Evolutionary conservation across 148 eudicot genomes (phyloP).

Genomic region (Vaccinium vitisidaea): DNA sequence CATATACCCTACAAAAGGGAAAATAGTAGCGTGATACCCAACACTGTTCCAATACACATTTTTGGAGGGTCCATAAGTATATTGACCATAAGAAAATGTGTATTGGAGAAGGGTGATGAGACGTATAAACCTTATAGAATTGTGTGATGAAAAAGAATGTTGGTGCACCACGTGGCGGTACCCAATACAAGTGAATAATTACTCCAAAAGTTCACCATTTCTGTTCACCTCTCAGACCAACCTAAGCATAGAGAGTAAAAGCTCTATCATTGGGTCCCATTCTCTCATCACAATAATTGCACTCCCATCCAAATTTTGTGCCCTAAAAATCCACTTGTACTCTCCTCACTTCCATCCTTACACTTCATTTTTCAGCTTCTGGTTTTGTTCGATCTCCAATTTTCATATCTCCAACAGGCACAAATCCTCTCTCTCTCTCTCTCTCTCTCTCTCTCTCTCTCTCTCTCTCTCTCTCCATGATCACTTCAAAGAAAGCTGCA

Average conservation of each 20-base stretch:
- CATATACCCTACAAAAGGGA: neutral
- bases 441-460: too few relatives aligned
- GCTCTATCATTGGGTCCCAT: neutral
- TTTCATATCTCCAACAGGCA: neutral
- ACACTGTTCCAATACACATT: too few relatives aligned
- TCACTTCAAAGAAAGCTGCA: slow-evolving; percentile 33
- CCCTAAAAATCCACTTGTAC: slow-evolving; percentile 17
- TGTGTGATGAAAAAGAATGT: too few relatives aligned
- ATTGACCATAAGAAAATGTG: too few relatives aligned
- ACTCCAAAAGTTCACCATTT: neutral
- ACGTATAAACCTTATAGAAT: too few relatives aligned
- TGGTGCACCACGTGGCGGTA: too few relatives aligned
- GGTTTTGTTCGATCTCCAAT: neutral
- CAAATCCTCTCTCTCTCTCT: too few relatives aligned
- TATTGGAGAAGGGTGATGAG: too few relatives aligned
- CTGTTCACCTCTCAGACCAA: neutral
- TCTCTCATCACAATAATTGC: neutral
- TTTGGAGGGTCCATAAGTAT: too few relatives aligned
- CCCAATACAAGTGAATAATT: neutral
- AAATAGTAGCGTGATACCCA: too few relatives aligned
- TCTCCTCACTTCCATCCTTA: neutral
- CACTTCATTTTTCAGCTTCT: neutral
- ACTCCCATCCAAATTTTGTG: neutral
- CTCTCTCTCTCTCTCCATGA: slow-evolving; percentile 5
- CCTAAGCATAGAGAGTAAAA: neutral